These are phyloP conservation scores for Phaseolus lunatus DNA, from an alignment of 306 rosid species.

Conservation along the genomic window DNA sequence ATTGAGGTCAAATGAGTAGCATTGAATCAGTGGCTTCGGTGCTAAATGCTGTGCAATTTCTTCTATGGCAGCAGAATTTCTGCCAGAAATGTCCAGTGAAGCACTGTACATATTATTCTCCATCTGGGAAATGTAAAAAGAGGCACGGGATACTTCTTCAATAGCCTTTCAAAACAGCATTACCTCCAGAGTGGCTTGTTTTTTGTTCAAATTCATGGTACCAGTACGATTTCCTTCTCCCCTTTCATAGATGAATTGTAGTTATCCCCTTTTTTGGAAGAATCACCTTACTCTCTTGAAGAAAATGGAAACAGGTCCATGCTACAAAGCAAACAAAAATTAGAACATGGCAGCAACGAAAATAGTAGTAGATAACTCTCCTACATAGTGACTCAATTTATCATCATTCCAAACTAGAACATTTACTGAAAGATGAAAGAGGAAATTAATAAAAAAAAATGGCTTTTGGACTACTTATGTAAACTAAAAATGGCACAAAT, in stretches of 20 bases:
- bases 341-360: neutral
- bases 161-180: constrained; percentile 31
- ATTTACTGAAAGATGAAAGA: constrained; percentile 19
- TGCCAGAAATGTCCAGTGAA: constrained; percentile 46
- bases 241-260: neutral
- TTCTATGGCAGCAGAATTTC: constrained; percentile 45
- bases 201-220: neutral
- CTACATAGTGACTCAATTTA: neutral
- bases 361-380: neutral
- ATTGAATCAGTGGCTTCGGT: constrained; percentile 58
- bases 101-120: constrained; percentile 54
- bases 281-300: neutral
- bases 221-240: neutral
- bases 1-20: constrained; percentile 61
- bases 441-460: neutral
- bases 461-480: constrained; percentile 10
- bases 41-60: constrained; percentile 54
- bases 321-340: constrained; percentile 29
- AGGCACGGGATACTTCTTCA: constrained; percentile 25
- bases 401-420: neutral
- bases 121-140: constrained; percentile 45
- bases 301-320: constrained; percentile 20
- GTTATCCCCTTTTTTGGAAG: constrained; percentile 17
- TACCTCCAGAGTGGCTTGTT: constrained; percentile 2
- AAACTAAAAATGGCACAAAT: neutral